These are phyloP conservation scores for Astrocystis sublimbata DNA, from an alignment of 495 filamentous ascomycete genomes.

Conservation along the genomic window DNA sequence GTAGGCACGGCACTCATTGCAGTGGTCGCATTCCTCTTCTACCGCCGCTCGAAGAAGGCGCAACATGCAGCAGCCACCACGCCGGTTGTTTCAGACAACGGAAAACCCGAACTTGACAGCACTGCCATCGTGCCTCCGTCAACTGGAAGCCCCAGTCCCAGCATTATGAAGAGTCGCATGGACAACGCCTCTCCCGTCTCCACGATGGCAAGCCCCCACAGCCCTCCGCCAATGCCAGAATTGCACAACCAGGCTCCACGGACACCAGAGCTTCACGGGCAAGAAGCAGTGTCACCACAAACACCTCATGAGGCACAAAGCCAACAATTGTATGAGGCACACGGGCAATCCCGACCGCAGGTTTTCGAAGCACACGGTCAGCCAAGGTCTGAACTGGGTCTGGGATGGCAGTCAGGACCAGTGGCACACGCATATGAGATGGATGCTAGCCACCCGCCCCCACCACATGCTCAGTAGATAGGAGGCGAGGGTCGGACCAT, in stretches of 20 bases:
- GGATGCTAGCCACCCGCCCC: conserved; percentile 27
- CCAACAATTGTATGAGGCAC: conserved; percentile 26
- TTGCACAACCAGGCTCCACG: conserved; percentile 33
- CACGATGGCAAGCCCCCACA: conserved; percentile 33
- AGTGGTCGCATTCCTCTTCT: conserved; percentile 38
- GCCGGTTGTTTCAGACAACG: conserved; percentile 15
- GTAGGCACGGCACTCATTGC: conserved; percentile 36
- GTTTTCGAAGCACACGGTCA: conserved; percentile 28
- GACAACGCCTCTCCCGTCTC: conserved; percentile 45
- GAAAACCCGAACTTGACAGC: conserved; percentile 41
- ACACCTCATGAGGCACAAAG: conserved; percentile 25
- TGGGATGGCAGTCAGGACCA: conserved; percentile 45
- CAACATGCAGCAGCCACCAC: background rate
- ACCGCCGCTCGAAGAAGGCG: conserved; percentile 20
- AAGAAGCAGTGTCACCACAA: conserved; percentile 18
- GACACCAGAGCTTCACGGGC: conserved; percentile 33
- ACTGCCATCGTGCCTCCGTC: conserved; percentile 21
- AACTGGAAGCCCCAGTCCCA: conserved; percentile 33
- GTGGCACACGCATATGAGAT: conserved; percentile 41
- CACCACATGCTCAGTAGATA: background rate
- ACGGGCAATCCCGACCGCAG: conserved; percentile 18
- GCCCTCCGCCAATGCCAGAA: conserved; percentile 28
- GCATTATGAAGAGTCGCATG: conserved; percentile 29
- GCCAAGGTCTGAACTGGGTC: conserved; percentile 27
- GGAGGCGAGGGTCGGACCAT: background rate